phyloP scores from a whole-genome alignment of 2,329 filamentous ascomycete genomes.

The Nemania abortiva region DNA sequence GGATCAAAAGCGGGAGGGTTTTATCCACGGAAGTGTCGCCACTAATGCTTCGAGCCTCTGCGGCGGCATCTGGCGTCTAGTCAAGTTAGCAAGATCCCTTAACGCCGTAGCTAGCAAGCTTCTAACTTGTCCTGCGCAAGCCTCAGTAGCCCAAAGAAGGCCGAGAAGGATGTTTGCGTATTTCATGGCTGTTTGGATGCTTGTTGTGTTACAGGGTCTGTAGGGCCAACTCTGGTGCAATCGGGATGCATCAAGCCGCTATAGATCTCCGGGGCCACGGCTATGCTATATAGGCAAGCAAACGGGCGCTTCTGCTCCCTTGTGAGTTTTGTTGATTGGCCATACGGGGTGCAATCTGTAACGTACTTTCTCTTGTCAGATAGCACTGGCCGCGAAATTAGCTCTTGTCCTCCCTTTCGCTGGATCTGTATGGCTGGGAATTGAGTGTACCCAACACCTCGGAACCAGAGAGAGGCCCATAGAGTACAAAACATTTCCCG shows the following conservation, averaged over 20 bases:
- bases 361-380: background rate
- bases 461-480: background rate
- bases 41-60: background rate
- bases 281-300: slow-evolving; percentile 24
- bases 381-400: background rate
- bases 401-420: slow-evolving; percentile 15
- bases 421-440: background rate
- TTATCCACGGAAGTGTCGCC: background rate
- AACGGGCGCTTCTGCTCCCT: background rate
- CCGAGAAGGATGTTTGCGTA: slow-evolving; percentile 6
- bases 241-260: background rate
- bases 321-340: background rate
- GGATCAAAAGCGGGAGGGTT: background rate
- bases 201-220: background rate
- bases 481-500: background rate
- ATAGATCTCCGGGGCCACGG: background rate
- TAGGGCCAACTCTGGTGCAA: background rate
- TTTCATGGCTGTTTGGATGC: slow-evolving; percentile 13
- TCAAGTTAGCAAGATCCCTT: background rate
- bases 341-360: background rate
- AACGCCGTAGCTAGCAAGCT: background rate
- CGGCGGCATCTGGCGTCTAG: background rate
- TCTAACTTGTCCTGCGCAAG: slow-evolving; percentile 26
- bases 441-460: slow-evolving; percentile 11
- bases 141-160: slow-evolving; percentile 14